These are phyloP conservation scores for Lojkania enalia DNA, from an alignment of 2,329 filamentous ascomycete species.

Conservation along the genomic window DNA sequence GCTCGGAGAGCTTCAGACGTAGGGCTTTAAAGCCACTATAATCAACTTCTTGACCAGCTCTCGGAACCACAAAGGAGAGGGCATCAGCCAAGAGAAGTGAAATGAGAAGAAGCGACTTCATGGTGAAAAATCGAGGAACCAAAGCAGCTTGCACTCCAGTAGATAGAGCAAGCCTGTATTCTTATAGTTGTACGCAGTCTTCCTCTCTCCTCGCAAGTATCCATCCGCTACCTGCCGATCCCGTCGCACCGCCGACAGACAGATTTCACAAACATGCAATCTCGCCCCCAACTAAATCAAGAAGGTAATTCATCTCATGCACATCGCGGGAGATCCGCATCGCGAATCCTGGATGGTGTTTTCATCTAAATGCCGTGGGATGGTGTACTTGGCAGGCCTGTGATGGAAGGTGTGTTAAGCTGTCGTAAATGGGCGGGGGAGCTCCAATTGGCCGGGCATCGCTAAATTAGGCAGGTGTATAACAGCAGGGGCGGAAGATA, in stretches of 20 bases:
- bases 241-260: slow-evolving; percentile 11
- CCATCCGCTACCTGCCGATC: slow-evolving; percentile 25
- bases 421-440: slow-evolving; percentile 12
- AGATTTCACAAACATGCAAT: neutral
- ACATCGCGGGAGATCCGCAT: slow-evolving; percentile 24
- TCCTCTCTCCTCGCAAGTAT: no score
- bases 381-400: slow-evolving; percentile 21
- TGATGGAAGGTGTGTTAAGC: slow-evolving; percentile 9
- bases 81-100: slow-evolving; percentile 29
- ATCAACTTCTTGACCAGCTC: slow-evolving; percentile 35
- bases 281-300: slow-evolving; percentile 16
- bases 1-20: slow-evolving; percentile 27
- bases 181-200: no score
- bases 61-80: slow-evolving; percentile 31
- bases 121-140: slow-evolving; percentile 11
- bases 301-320: slow-evolving; percentile 29
- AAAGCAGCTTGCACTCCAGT: no score
- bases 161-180: no score
- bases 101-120: slow-evolving; percentile 36
- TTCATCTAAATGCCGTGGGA: slow-evolving; percentile 28
- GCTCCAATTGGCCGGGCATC: slow-evolving; percentile 15
- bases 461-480: slow-evolving; percentile 17
- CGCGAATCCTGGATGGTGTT: slow-evolving; percentile 17
- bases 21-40: slow-evolving; percentile 44
- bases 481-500: neutral